Conservation (phyloP, 129 eudicot species). For the Calendula officinalis region DNA sequence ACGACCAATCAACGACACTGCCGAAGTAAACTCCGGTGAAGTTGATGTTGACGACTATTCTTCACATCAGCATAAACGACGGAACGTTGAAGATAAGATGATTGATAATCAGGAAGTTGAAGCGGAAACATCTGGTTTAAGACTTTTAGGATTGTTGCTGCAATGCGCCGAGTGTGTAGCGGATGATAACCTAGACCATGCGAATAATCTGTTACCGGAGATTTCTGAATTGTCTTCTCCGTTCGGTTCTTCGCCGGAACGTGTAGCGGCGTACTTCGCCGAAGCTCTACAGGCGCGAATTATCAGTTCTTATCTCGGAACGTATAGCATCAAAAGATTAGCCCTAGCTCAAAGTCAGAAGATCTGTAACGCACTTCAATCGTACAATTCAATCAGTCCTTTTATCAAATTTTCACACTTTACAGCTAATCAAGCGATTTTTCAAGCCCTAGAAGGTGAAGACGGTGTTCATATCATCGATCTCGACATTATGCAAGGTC, state of each 20-base stretch:
- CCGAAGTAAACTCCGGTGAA: slow-evolving; percentile 16
- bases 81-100: slow-evolving; percentile 24
- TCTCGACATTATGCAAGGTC: slow-evolving; percentile 91
- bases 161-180: slow-evolving; percentile 93
- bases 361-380: slow-evolving; percentile 59
- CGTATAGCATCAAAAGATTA: slow-evolving; percentile 34
- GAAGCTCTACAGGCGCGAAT: slow-evolving; percentile 71
- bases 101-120: slow-evolving; percentile 19
- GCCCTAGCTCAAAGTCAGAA: slow-evolving; percentile 43
- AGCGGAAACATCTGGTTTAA: slow-evolving; percentile 56
- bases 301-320: slow-evolving; percentile 54
- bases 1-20: slow-evolving; percentile 20
- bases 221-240: slow-evolving; percentile 74
- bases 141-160: slow-evolving; percentile 59
- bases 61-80: slow-evolving; percentile 26
- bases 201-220: slow-evolving; percentile 58
- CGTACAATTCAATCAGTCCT: slow-evolving; percentile 71
- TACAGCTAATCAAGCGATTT: slow-evolving; percentile 85
- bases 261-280: slow-evolving; percentile 88
- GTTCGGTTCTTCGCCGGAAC: slow-evolving; percentile 83
- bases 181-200: slow-evolving; percentile 61
- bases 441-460: slow-evolving; percentile 61
- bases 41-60: neutral
- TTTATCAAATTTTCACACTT: slow-evolving; percentile 81
- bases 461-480: slow-evolving; percentile 87